Percentiles rank a stretch among this genome's conserved stretches.
Evolutionary conservation across 2,329 filamentous ascomycete species (phyloP).

Genomic region (Claviceps quebecensis): DNA sequence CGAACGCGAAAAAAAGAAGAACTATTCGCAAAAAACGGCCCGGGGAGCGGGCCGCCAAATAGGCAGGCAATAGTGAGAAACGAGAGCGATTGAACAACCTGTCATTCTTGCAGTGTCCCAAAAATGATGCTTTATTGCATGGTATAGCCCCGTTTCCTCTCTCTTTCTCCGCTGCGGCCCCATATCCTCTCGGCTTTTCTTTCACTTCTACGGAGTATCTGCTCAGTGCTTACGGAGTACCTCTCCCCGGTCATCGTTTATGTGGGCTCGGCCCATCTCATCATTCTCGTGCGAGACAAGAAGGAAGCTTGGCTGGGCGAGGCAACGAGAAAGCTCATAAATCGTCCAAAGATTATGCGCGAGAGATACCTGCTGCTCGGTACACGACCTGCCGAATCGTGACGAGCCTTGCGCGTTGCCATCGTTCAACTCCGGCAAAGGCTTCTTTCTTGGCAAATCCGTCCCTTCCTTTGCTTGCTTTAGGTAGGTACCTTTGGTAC

Average conservation of each 20-base stretch:
- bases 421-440: too few species aligned
- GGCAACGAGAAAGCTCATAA: background rate
- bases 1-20: background rate
- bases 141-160: background rate
- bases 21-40: background rate
- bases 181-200: background rate
- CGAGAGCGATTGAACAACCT: background rate
- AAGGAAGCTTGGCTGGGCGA: background rate
- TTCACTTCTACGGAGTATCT: background rate
- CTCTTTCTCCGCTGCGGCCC: background rate
- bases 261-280: background rate
- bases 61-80: background rate
- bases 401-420: too few species aligned
- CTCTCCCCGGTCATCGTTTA: background rate
- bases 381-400: background rate
- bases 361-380: background rate
- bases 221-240: background rate
- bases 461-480: too few species aligned
- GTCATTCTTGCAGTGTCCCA: too few species aligned
- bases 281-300: background rate
- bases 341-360: background rate
- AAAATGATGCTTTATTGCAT: background rate
- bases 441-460: too few species aligned
- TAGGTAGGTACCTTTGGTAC: too few species aligned
- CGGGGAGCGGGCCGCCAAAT: too few species aligned